Evolutionary conservation across 129 eudicot species (phyloP).

Genomic region (Helianthus tuberosus): DNA sequence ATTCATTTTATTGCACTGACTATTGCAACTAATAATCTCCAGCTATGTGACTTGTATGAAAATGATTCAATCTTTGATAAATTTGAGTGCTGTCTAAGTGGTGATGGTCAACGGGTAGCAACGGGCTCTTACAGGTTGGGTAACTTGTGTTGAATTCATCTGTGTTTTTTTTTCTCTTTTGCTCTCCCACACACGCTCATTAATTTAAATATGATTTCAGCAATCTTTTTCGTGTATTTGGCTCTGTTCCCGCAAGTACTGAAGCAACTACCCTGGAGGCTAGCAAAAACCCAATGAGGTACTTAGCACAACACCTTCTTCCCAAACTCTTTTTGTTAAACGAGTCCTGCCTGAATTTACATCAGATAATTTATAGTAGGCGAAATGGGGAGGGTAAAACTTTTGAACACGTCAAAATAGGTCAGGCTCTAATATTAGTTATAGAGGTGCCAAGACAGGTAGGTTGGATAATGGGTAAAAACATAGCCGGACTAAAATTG

Average conservation of each 20-base stretch:
- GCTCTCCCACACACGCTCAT: not conserved
- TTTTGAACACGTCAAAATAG: not conserved
- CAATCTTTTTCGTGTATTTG: constrained; percentile 94
- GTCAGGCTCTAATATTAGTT: not conserved
- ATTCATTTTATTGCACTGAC: not conserved
- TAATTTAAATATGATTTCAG: constrained; percentile 43
- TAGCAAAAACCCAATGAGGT: constrained; percentile 99
- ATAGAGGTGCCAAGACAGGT: not conserved
- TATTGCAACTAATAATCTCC: constrained; percentile 36
- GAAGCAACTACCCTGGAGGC: constrained; percentile 96
- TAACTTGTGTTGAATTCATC: not conserved
- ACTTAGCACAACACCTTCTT: constrained; percentile 9
- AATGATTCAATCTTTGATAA: constrained; percentile 97
- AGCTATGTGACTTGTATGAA: constrained; percentile 95
- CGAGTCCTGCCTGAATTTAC: not conserved
- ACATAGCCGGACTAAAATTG: not conserved
- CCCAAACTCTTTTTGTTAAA: constrained; percentile 1
- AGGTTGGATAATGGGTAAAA: not conserved
- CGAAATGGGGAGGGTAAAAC: not conserved
- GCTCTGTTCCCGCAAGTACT: constrained; percentile 65
- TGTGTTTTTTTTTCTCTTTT: not conserved
- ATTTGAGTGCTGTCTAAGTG: constrained; percentile 96
- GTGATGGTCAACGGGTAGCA: constrained; percentile 92
- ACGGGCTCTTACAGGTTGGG: constrained; percentile 95
- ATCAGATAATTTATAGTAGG: not conserved